Evolutionary conservation across 2,329 filamentous ascomycete species (phyloP).

Genomic region (Aureobasidium namibiae): DNA sequence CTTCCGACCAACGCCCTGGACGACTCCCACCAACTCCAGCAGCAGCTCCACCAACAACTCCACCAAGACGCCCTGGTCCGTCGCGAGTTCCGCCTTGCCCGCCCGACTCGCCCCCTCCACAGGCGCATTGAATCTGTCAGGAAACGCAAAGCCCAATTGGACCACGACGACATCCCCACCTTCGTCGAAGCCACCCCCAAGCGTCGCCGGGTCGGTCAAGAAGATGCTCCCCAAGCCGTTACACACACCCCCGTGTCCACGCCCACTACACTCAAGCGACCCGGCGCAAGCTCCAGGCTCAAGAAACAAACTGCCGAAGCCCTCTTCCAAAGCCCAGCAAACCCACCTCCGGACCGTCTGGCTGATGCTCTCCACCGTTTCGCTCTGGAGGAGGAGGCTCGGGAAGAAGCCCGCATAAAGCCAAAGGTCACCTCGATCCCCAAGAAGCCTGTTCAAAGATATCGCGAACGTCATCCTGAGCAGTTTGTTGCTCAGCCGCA

Average conservation of each 20-base stretch:
- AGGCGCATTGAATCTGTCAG: constrained; percentile 6
- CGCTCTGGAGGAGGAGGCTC: constrained; percentile 15
- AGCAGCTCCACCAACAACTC: not conserved
- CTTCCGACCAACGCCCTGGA: not conserved
- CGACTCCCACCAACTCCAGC: constrained; percentile 4
- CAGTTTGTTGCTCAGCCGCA: constrained; percentile 1
- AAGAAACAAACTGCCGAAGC: constrained; percentile 6
- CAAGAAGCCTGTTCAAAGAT: constrained; percentile 26
- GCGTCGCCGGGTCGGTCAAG: not conserved
- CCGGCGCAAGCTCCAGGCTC: constrained; percentile 11
- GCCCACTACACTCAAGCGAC: constrained; percentile 13
- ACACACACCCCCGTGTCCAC: not conserved
- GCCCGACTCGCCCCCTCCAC: constrained; percentile 4
- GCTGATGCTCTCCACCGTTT: constrained; percentile 11
- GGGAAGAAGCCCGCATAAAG: constrained; percentile 21
- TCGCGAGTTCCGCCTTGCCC: constrained; percentile 12
- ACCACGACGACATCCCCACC: constrained; percentile 14
- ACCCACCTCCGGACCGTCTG: constrained; percentile 18
- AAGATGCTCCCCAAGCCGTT: not conserved
- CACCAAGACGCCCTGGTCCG: not conserved
- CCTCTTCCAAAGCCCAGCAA: constrained; percentile 5
- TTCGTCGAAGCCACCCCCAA: constrained; percentile 15
- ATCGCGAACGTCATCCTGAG: constrained; percentile 26
- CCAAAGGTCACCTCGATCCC: constrained; percentile 24
- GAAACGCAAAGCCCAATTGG: constrained; percentile 9